Evolutionary conservation across 176 grass and related monocot genomes (phyloP), one percentile per base, ranked within the genome.

Genomic region (Stipa capillata): DNA sequence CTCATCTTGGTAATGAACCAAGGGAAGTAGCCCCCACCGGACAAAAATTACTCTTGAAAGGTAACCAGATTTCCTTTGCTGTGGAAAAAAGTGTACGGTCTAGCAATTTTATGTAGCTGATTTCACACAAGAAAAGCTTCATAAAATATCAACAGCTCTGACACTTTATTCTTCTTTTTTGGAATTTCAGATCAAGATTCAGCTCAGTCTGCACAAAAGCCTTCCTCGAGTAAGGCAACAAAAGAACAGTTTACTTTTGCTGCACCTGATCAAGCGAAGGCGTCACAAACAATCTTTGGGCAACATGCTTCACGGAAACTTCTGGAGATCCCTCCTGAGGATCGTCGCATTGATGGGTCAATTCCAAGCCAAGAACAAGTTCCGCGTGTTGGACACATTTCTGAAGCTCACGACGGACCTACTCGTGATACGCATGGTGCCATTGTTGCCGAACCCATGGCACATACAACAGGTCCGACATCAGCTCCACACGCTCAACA

Each of bases 151-250:
- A 3, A 52, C 47, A 15, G 45, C 45, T 34, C 44, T 52, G 47
- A 34, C 6, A 51, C 4, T 35, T 65, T 39, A n/a, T 39, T 23
- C 16, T 11, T 51, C 29, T 29, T 0, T 48, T 18, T 34, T 51
- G 3, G 8, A 25, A 15, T 73, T 63, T 37, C 69, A 80, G 69
- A 49, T 74, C 49, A 86, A 67, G 69, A 73, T 81, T 66, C 60
- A 63, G 20, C 69, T 45, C 20, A 37, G 27, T 24, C 57, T 65
- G 32, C 10, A 56, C 35, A 35, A 7, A 75, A 75, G 14, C 31
- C 53, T 79, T 79, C 28, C 14, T 73, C 35, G 1, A 43, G 7
- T 59, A 36, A 76, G 27, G 53, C 53, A 76, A 20, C 12, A 41
- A 40, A 41, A 41, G 72, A 76, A 58, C 36, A 76, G 15, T 2